These are phyloP conservation scores for Magnolia changhungtana DNA, from an alignment of 164 flowering plant genomes.

Conservation along the genomic window DNA sequence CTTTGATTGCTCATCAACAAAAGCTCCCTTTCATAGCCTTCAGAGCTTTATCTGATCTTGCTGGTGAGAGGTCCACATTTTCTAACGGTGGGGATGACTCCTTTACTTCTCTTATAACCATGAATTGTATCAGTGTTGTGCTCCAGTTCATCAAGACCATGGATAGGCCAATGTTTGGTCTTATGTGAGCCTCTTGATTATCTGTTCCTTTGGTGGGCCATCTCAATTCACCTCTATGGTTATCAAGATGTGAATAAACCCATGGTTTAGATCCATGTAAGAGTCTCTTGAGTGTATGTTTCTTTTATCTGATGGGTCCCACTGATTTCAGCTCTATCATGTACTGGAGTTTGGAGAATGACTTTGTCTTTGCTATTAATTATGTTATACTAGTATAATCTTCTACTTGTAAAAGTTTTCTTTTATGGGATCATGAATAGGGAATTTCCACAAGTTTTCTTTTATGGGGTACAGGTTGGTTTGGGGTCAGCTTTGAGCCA, in stretches of 20 bases:
- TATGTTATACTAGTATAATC: no score
- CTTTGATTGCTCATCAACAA: slow-evolving; percentile 26
- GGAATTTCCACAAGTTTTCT: no score
- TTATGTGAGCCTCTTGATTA: neutral
- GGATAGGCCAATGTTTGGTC: neutral
- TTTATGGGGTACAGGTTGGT: no score
- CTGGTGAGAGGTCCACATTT: slow-evolving; percentile 30
- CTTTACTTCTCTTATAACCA: slow-evolving; percentile 22
- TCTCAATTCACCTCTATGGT: neutral
- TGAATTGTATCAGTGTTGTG: slow-evolving; percentile 20
- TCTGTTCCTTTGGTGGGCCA: neutral
- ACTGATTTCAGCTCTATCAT: neutral
- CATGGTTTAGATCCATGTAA: neutral
- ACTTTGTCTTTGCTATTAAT: no score
- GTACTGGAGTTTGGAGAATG: no score
- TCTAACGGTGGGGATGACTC: slow-evolving; percentile 25
- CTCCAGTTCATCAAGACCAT: slow-evolving; percentile 16
- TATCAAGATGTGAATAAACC: neutral
- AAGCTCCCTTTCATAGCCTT: slow-evolving; percentile 28
- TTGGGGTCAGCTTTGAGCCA: no score
- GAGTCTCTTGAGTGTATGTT: neutral
- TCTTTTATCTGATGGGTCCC: neutral
- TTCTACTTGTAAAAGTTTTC: no score
- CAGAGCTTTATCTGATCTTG: slow-evolving; percentile 32
- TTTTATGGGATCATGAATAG: no score